A percentile compares a stretch with the other conserved stretches of the same genome.
Evolutionary conservation across 441 rosid species (phyloP).

Genomic region (Pelargonium myrrhifolium): DNA sequence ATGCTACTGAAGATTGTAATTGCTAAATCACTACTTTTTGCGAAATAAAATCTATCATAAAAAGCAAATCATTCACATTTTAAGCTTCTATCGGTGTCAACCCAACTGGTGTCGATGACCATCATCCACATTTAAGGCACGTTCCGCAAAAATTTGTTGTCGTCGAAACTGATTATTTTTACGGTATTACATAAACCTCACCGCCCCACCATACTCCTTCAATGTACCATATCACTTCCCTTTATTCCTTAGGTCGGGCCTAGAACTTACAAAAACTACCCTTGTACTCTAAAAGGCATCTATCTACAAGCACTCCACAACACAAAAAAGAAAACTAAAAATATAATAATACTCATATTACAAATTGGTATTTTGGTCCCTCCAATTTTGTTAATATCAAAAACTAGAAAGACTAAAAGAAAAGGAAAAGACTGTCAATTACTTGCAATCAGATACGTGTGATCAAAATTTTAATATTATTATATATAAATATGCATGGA

Average conservation of each 20-base stretch:
- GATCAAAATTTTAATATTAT: neutral
- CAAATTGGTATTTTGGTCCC: neutral
- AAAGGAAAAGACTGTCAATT: conserved; percentile 1
- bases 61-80: too few relatives aligned
- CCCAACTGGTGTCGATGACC: too few relatives aligned
- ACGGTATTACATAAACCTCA: neutral
- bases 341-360: neutral
- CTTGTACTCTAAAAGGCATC: neutral
- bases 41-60: too few relatives aligned
- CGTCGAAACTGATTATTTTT: too few relatives aligned
- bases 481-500: neutral
- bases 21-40: too few relatives aligned
- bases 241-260: neutral
- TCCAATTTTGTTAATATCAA: neutral
- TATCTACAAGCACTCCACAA: neutral
- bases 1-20: too few relatives aligned
- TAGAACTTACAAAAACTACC: neutral
- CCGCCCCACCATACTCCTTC: neutral
- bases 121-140: too few relatives aligned
- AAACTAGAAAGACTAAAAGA: neutral
- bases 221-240: neutral
- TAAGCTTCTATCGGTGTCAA: too few relatives aligned
- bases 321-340: neutral
- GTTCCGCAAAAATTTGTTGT: too few relatives aligned
- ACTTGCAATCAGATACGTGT: neutral